Conservation (phyloP, 306 rosid genomes). For the Coriaria nepalensis region DNA sequence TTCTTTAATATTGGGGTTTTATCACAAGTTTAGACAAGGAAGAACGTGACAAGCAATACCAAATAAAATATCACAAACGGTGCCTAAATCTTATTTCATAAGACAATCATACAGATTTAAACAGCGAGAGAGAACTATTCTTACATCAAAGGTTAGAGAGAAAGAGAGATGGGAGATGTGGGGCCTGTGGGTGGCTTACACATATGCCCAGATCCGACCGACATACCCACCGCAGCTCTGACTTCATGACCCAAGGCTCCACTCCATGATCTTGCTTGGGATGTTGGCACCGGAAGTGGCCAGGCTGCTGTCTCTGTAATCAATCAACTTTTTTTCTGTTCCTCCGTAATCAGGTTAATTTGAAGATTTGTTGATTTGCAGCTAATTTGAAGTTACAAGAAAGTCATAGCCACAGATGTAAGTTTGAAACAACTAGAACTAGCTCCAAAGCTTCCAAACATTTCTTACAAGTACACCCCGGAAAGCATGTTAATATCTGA, state of each 20-base stretch:
- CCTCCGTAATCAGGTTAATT: neutral
- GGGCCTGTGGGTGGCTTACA: constrained; percentile 6
- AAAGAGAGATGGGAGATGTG: constrained; percentile 21
- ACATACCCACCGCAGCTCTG: constrained; percentile 42
- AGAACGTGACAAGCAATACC: no score
- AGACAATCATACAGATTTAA: no score
- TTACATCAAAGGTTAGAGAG: neutral
- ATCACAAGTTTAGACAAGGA: no score
- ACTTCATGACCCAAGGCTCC: constrained; percentile 51
- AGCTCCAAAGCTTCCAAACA: constrained; percentile 43
- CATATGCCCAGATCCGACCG: constrained; percentile 45
- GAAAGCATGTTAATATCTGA: constrained; percentile 35
- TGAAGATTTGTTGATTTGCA: constrained; percentile 10
- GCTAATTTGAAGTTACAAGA: constrained; percentile 44
- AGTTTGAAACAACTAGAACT: constrained; percentile 43
- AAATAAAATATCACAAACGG: no score
- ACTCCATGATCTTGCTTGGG: constrained; percentile 57
- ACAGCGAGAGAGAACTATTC: no score
- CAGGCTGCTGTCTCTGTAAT: constrained; percentile 46
- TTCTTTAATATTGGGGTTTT: no score
- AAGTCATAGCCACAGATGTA: constrained; percentile 56
- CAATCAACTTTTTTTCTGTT: constrained; percentile 19
- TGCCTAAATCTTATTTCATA: no score
- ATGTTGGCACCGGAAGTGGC: constrained; percentile 76
- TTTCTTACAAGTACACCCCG: constrained; percentile 41